Evolutionary conservation across 495 filamentous ascomycete genomes (phyloP).

Genomic region (Barbatosphaeria neglecta): DNA sequence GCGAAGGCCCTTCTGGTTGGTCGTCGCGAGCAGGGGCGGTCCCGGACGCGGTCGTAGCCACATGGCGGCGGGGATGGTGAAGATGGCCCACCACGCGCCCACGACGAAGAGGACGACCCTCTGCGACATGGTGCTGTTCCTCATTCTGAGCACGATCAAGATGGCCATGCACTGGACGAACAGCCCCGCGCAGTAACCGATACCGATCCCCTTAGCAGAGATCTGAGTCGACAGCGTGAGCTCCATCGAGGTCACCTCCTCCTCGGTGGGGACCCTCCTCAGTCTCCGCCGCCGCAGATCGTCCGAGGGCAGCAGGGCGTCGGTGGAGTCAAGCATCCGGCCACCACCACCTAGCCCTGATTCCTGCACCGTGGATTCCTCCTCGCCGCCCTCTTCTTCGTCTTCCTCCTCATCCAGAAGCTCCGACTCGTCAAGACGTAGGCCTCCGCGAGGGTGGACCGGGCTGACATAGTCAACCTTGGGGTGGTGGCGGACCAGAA

Average conservation of each 20-base stretch:
- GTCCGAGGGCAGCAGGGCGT: slow-evolving; percentile 26
- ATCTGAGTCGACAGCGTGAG: slow-evolving; percentile 71
- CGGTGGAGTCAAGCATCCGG: slow-evolving; percentile 26
- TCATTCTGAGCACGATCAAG: slow-evolving; percentile 51
- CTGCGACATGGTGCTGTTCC: slow-evolving; percentile 66
- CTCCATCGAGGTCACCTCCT: slow-evolving; percentile 48
- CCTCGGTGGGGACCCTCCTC: slow-evolving; percentile 19
- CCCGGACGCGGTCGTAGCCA: slow-evolving; percentile 90
- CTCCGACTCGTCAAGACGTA: slow-evolving; percentile 9
- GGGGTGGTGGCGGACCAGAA: slow-evolving; percentile 70
- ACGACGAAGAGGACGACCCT: slow-evolving; percentile 77
- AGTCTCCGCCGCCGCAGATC: slow-evolving; percentile 17
- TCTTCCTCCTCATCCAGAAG: slow-evolving; percentile 7
- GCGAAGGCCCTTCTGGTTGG: slow-evolving; percentile 11
- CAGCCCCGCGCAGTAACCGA: slow-evolving; percentile 77
- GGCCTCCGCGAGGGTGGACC: slow-evolving; percentile 2
- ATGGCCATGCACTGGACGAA: slow-evolving; percentile 71
- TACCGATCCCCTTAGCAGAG: slow-evolving; percentile 80
- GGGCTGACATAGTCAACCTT: slow-evolving; percentile 23
- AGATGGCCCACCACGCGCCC: slow-evolving; percentile 89
- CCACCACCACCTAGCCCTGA: too few species aligned
- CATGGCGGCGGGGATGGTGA: slow-evolving; percentile 78
- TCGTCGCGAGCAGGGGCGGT: slow-evolving; percentile 50
- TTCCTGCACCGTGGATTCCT: too few species aligned
- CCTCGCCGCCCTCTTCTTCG: slow-evolving; percentile 4